Base-by-base conservation (phyloP, 2,329 filamentous ascomycete species). In the Alternaria sp. region DNA sequence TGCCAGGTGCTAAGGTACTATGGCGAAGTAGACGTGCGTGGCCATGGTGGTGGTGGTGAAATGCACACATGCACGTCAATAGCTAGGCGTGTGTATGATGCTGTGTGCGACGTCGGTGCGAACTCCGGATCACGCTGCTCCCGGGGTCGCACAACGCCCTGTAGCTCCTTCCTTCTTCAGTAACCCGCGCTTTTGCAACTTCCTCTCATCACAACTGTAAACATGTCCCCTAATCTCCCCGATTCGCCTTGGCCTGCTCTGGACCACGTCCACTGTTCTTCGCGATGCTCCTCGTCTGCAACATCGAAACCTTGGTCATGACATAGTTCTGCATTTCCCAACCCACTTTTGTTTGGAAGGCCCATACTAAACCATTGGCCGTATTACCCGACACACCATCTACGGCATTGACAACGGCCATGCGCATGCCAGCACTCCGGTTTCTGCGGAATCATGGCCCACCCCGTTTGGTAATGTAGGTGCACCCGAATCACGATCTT, bases 141-240 rank as follows among this genome's bases (percentile, higher is more conserved):
- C 21, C 45, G 60, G 60, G 61, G 51, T 37, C 18, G 46, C 51
- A 45, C 65, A 55, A 43, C 58, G 37, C 56, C n/a, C 23, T 43
- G 28, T 56, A 45, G 54, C 60, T 61, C 65, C 65, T 70, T 65
- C 67, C 67, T 59, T 50, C 18, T 66, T 67, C 55, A 21, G 63
- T 63, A 45, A 55, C 61, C 54, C 54, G 54, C 43, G n/a, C 46
- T 46, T 12, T 47, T n/a, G 23, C 54, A 37, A 51, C 53, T 21
- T 41, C 46, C 45, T 49, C 54, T n/a, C 37, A 45, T 43, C 44
- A 18, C 43, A 20, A 21, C 45, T 15, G 45, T 55, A 43, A 61
- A 41, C 54, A 58, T 47, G 46, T 58, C 23, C 28, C 49, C 28
- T 41, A 37, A 53, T 53, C 20, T 53, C 20, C 30, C 28, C 49